These are phyloP conservation scores for Diaporthe ilicicola DNA, from an alignment of 2,329 filamentous ascomycete genomes.

Conservation along the genomic window DNA sequence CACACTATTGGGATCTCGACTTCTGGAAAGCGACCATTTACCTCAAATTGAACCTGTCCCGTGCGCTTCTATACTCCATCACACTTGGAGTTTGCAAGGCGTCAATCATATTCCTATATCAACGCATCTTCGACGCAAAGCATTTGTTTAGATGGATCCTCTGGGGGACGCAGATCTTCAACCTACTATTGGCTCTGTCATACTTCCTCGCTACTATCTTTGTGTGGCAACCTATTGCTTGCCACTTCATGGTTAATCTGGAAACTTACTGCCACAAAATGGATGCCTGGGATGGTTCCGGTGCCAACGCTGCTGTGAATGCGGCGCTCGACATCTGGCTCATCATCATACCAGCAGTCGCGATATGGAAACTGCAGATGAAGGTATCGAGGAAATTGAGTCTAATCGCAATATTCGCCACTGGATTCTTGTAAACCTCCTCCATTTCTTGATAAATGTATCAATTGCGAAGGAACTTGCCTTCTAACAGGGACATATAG, in stretches of 20 bases:
- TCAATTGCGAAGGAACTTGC: not conserved
- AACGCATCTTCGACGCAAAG: conserved; percentile 25
- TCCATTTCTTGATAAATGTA: not conserved
- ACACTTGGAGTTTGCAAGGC: conserved; percentile 15
- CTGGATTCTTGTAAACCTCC: not conserved
- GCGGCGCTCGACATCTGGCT: conserved; percentile 26
- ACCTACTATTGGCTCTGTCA: conserved; percentile 7
- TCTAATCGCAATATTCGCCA: conserved; percentile 21
- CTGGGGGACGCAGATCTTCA: conserved; percentile 16
- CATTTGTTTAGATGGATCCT: not conserved
- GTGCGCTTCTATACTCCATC: not conserved
- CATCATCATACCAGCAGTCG: conserved; percentile 8
- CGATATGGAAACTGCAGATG: conserved; percentile 27
- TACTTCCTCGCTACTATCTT: conserved; percentile 8
- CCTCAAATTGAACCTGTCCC: conserved; percentile 12
- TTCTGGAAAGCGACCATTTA: conserved; percentile 8
- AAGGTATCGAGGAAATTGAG: conserved; percentile 2
- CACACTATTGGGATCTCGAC: conserved; percentile 26
- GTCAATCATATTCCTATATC: conserved; percentile 28
- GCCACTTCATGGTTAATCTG: conserved; percentile 14
- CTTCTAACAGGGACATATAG: conserved; percentile 1
- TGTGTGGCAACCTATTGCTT: not conserved
- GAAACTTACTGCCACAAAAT: not conserved
- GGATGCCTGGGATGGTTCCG: conserved; percentile 28
- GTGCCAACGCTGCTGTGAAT: conserved; percentile 25